Base-by-base conservation (phyloP, 352 stramenopile species). In the Pythium scleroteichum region DNA sequence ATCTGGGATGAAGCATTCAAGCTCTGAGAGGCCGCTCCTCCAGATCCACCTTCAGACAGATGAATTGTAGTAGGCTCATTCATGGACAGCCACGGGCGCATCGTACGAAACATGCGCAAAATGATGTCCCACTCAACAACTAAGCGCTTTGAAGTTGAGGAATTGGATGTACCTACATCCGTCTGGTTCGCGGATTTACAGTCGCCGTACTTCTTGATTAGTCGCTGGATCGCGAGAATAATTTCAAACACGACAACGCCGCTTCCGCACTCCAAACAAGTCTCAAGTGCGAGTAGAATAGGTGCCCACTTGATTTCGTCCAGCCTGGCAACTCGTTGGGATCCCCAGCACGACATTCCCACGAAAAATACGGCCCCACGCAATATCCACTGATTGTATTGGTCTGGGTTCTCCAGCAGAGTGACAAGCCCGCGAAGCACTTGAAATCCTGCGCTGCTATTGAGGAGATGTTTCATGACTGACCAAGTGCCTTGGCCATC, bases 341-440 rank as follows among this genome's bases (percentile, higher is more conserved):
- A 94, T 3, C 87, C 87, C 87, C 87, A 96, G 33, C 82, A 92
- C 16, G 85, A 95, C 87, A 96, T 96, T 2, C 85, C 87, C 4
- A 96, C 66, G 59, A 94, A 96, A 66, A 95, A 96, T 13, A 96
- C 84, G 0, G 85, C 85, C 0, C 87, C 87, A 47, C 87, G 79
- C 0, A 92, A 67, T n/a, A 92, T 81, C 79, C 78, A 91, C 46
- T 84, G 74, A 19, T 75, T 87, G 52, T 78, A 84, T 49, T 57
- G 56, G 3, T 53, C 45, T 1, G 82, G 83, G 44, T 87, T 79
- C 44, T 96, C 85, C 8, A 96, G 68, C n/a, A 96, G 16, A 8
- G 76, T 62, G 6, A 96, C 58, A 3, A 96, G 62, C 8, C 87
- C 83, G 14, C 78, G 78, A 1, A 95, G 66, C 13, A 89, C 78